Conservation (phyloP, 441 rosid genomes). For the Manihot esculenta region DNA sequence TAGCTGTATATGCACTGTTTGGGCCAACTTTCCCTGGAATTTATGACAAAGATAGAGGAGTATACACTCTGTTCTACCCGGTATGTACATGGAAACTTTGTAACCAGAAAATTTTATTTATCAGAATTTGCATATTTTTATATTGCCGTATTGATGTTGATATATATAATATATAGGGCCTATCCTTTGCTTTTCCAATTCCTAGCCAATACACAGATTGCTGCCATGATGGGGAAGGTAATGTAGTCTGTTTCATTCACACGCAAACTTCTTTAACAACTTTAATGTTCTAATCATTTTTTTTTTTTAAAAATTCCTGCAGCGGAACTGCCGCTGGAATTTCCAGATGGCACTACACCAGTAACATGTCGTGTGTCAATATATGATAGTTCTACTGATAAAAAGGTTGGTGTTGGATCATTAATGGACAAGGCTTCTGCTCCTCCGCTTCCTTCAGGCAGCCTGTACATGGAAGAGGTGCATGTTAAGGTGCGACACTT, state of each 20-base stretch:
- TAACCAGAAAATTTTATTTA: slow-evolving; percentile 1
- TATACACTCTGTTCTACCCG: slow-evolving; percentile 87
- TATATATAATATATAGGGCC: slow-evolving; percentile 50
- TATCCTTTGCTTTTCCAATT: slow-evolving; percentile 93
- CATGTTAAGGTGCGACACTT: slow-evolving; percentile 70
- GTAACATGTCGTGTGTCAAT: slow-evolving; percentile 93
- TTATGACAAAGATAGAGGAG: slow-evolving; percentile 83
- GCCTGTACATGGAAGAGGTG: slow-evolving; percentile 97
- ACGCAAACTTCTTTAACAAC: slow-evolving; percentile 1
- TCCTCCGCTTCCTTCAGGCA: slow-evolving; percentile 74
- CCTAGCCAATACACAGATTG: slow-evolving; percentile 86
- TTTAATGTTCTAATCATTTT: slow-evolving; percentile 19
- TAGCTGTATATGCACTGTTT: slow-evolving; percentile 85
- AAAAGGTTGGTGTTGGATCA: slow-evolving; percentile 86
- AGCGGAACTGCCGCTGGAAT: slow-evolving; percentile 93
- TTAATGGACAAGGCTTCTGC: slow-evolving; percentile 84
- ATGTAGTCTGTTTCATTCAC: slow-evolving; percentile 2
- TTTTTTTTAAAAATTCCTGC: slow-evolving; percentile 27
- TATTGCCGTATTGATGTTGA: background rate
- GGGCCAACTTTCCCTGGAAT: slow-evolving; percentile 97
- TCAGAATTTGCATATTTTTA: background rate
- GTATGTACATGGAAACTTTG: slow-evolving; percentile 40
- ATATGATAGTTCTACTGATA: slow-evolving; percentile 76
- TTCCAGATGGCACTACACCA: slow-evolving; percentile 97
- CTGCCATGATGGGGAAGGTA: slow-evolving; percentile 84